Evolutionary conservation across 768 basidiomycete species (phyloP).

Genomic region (Hygrocybe coccinea): DNA sequence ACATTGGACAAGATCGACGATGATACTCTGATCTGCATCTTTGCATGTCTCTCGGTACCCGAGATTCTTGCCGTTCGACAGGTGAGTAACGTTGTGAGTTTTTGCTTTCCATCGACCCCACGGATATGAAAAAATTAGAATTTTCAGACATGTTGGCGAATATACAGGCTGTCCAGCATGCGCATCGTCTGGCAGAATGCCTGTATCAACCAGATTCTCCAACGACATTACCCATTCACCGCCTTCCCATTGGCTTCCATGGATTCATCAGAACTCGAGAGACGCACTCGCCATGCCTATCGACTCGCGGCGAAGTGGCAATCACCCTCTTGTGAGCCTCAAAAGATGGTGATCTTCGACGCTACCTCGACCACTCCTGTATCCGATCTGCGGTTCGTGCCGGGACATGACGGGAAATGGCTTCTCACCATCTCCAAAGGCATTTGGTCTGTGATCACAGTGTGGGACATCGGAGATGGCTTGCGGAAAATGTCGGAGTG

Average conservation of each 20-base stretch:
- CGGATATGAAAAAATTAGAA: not conserved
- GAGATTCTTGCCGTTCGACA: constrained; percentile 40
- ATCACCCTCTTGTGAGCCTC: constrained; percentile 13
- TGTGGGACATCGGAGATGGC: constrained; percentile 44
- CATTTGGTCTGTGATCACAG: constrained; percentile 54
- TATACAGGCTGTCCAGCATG: constrained; percentile 41
- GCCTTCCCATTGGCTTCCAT: constrained; percentile 23
- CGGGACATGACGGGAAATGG: constrained; percentile 39
- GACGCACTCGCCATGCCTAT: constrained; percentile 40
- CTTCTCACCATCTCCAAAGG: constrained; percentile 52
- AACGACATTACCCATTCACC: constrained; percentile 49
- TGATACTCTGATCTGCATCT: constrained; percentile 36
- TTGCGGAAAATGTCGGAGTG: constrained; percentile 42
- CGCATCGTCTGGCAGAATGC: constrained; percentile 56
- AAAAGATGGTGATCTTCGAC: constrained; percentile 22
- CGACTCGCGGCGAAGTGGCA: constrained; percentile 50
- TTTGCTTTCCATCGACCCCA: not conserved
- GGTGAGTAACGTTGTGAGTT: constrained; percentile 25
- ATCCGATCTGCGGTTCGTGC: constrained; percentile 51
- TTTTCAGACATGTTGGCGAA: constrained; percentile 47
- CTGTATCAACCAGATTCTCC: constrained; percentile 40
- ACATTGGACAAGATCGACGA: constrained; percentile 17
- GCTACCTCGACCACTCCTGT: constrained; percentile 41
- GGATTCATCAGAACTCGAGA: constrained; percentile 42
- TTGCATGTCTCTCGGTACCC: constrained; percentile 33